Base-by-base conservation (phyloP, 176 grass and related monocot genomes). In the Raddia distichophylla region DNA sequence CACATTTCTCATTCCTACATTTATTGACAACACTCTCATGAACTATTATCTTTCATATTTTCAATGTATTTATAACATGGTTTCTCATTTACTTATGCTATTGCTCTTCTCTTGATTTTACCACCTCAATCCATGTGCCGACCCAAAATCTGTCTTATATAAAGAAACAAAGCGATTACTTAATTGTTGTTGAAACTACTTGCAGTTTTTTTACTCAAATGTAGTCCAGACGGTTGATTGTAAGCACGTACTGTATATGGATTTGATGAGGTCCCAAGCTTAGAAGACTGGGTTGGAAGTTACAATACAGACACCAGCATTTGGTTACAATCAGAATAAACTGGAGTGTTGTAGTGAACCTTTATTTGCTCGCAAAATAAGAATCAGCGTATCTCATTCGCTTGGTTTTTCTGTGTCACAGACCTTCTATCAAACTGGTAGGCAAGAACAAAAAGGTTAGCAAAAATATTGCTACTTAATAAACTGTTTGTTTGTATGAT, bases 211-310 rank as follows among this genome's bases (percentile, higher is more conserved):
- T 73, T 43, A 74, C 34, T 62, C 15, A 76, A 14, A 32, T 64
- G 6, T 73, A 55, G 58, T 54, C 20, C 22, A 3, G 10, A 10
- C 72, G 74, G 33, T 64, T 83, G 60, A 42, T 56, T 55, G 22
- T 71, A 60, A 55, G 47, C 74, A 64, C 12, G 10, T 64, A 58
- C 19, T 83, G 40, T 32, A 71, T 76, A 18, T 78, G 43, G 74
- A 69, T 78, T 85, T 51, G 66, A 85, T 85, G 75, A 79, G 57
- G 11, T 79, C 44, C 53, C 40, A 79, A 78, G 16, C 58, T 62
- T 85, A 54, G 85, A 53, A 44, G 16, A 70, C 37, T 70, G 66
- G 37, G 3, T 65, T 72, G 55, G 65, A 71, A 47, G 58, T 75
- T 68, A 42, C 50, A 78, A 73, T 71, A 50, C 37, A 73, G 40